These are phyloP conservation scores for Cucurbita ficifolia DNA, from an alignment of 306 rosid species.

Conservation along the genomic window DNA sequence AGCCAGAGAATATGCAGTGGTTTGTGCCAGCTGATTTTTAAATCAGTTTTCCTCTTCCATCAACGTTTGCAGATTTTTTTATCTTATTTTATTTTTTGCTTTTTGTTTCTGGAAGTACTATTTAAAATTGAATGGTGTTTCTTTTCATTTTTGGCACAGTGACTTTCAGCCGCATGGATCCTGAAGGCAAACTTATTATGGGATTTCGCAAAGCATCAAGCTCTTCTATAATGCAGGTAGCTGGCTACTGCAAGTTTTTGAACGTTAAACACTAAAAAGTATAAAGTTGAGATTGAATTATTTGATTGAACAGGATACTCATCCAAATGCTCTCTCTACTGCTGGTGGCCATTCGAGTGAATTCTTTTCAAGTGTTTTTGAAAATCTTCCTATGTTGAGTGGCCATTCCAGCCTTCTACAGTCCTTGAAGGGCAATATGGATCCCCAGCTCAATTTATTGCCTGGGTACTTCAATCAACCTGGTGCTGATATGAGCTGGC, in stretches of 20 bases:
- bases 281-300: slow-evolving; percentile 27
- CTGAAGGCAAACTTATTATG: slow-evolving; percentile 96
- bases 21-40: background rate
- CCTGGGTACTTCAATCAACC: slow-evolving; percentile 59
- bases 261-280: slow-evolving; percentile 20
- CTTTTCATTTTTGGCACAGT: slow-evolving; percentile 32
- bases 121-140: background rate
- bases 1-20: slow-evolving; percentile 1
- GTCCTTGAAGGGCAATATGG: slow-evolving; percentile 74
- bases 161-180: slow-evolving; percentile 98
- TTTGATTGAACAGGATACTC: slow-evolving; percentile 63
- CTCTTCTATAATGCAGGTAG: slow-evolving; percentile 69
- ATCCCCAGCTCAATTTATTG: slow-evolving; percentile 50
- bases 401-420: slow-evolving; percentile 94
- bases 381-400: slow-evolving; percentile 83
- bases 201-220: slow-evolving; percentile 85
- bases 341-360: slow-evolving; percentile 79
- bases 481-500: slow-evolving; percentile 62
- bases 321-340: slow-evolving; percentile 57
- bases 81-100: background rate
- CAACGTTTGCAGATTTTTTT: background rate
- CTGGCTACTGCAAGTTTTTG: slow-evolving; percentile 21
- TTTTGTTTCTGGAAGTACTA: background rate
- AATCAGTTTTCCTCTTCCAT: background rate
- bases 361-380: slow-evolving; percentile 74